Evolutionary conservation across 2,329 filamentous ascomycete genomes (phyloP).

Genomic region (Grosmannia clavigera): DNA sequence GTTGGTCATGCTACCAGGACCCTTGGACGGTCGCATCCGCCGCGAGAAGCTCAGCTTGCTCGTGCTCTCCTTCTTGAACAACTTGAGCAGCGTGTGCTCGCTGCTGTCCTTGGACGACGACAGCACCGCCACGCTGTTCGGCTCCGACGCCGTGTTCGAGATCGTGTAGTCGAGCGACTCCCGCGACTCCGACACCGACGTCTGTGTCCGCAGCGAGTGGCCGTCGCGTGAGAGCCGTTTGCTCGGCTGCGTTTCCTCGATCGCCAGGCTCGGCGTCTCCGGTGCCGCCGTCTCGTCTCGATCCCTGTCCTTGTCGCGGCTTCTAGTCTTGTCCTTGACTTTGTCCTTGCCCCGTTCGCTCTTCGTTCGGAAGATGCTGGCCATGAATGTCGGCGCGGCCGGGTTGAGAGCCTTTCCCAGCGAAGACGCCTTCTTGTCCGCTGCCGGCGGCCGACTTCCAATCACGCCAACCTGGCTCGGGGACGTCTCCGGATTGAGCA

Average conservation of each 20-base stretch:
- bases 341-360: slow-evolving; percentile 24
- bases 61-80: slow-evolving; percentile 57
- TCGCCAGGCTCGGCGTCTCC: slow-evolving; percentile 23
- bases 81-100: slow-evolving; percentile 46
- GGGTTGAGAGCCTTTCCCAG: slow-evolving; percentile 64
- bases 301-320: slow-evolving; percentile 18
- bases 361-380: slow-evolving; percentile 46
- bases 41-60: slow-evolving; percentile 53
- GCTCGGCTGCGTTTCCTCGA: slow-evolving; percentile 29
- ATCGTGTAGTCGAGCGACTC: slow-evolving; percentile 44
- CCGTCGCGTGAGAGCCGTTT: slow-evolving; percentile 44
- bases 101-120: slow-evolving; percentile 25
- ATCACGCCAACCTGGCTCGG: slow-evolving; percentile 58
- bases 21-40: slow-evolving; percentile 34
- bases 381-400: slow-evolving; percentile 77
- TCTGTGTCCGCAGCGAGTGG: slow-evolving; percentile 43
- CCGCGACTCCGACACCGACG: slow-evolving; percentile 47
- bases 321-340: slow-evolving; percentile 25
- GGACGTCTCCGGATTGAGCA: slow-evolving; percentile 37
- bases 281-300: background rate
- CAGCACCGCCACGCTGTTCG: slow-evolving; percentile 25
- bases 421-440: slow-evolving; percentile 29
- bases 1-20: slow-evolving; percentile 41
- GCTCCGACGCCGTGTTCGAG: slow-evolving; percentile 46
- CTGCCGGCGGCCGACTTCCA: slow-evolving; percentile 55